These are phyloP conservation scores for Ogataea hybrid DNA, from an alignment of 1,139 yeast species.

Conservation along the genomic window DNA sequence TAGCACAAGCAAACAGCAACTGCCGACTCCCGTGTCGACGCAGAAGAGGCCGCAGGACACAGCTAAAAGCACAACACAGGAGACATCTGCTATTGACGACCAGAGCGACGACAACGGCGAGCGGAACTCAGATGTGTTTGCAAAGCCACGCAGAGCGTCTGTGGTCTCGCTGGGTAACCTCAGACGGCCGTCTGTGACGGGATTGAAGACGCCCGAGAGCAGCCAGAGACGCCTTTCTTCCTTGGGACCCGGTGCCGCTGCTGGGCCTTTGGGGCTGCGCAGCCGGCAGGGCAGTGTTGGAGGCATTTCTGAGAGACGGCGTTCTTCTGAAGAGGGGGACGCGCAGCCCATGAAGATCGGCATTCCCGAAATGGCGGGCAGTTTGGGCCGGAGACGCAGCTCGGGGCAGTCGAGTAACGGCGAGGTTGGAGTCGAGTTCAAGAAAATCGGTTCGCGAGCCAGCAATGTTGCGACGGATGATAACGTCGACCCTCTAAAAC, in stretches of 20 bases:
- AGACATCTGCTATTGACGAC: background rate
- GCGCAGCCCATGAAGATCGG: conserved; percentile 18
- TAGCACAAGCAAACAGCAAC: conserved; percentile 9
- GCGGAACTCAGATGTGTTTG: background rate
- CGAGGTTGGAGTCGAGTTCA: conserved; percentile 3
- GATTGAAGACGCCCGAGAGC: conserved; percentile 13
- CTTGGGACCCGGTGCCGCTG: conserved; percentile 7
- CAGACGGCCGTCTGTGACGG: conserved; percentile 13
- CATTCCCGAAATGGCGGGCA: conserved; percentile 15
- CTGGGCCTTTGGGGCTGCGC: conserved; percentile 7
- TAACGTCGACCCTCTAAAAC: conserved; percentile 5
- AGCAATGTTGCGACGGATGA: background rate
- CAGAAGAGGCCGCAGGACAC: conserved; percentile 8
- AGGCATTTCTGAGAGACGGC: conserved; percentile 4
- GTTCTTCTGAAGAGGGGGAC: conserved; percentile 6
- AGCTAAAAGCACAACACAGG: background rate
- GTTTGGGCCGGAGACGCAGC: conserved; percentile 13
- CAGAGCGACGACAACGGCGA: conserved; percentile 1
- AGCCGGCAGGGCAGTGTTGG: conserved; percentile 15
- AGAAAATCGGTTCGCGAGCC: conserved; percentile 1
- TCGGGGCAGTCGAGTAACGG: conserved; percentile 5
- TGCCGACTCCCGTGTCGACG: conserved; percentile 17
- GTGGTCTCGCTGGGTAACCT: background rate
- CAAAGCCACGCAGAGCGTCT: conserved; percentile 1
- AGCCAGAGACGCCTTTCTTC: conserved; percentile 23